Evolutionary conservation across 164 flowering plant genomes (phyloP), one percentile per base, ranked within the genome.

Genomic region (Liquidambar formosana): DNA sequence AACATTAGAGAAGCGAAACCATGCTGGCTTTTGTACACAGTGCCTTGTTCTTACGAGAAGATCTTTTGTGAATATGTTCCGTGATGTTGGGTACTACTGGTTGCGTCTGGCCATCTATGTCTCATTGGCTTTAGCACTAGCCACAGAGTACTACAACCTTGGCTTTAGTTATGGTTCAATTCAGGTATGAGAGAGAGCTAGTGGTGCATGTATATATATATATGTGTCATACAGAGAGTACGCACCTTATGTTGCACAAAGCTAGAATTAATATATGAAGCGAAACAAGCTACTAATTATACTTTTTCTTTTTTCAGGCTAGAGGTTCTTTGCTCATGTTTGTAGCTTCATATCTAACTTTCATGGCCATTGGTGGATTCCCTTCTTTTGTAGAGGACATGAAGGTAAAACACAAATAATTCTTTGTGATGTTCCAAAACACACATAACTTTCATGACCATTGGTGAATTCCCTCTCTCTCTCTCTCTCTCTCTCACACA

Each of bases 11-110:
- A 90, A 95, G 62, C 97, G 98, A 51, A 94, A 97, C 76, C 96
- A 89, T 67, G 98, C 98, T 26, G 92, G 97, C 76, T 94, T 92
- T 88, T 74, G 86, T 48, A 89, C 85, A 95, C 98, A 94, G 71
- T 71, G 90, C 10, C 85, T 69, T 59, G 88, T 86, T n/a, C 78
- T 94, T 59, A 90, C 97, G 6, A 90, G 82, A 71, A 94, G 98
- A 16, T 94, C 98, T 0, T 88, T 92, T 64, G 71, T 88, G 64
- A 94, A 94, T 80, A 94, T 94, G 98, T 88, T 96, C 11, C 85
- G 98, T 75, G 98, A 94, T 83, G 92, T 94, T 65, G 98, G 98
- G 1, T 94, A 94, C 71, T 94, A 94, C 83, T 94, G 98, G 98
- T 80, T 94, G 67, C 83, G 98, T 82, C 97, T 94, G 52, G 77